Conservation (phyloP, 768 basidiomycete genomes). For the Calocybe gangraenosa region DNA sequence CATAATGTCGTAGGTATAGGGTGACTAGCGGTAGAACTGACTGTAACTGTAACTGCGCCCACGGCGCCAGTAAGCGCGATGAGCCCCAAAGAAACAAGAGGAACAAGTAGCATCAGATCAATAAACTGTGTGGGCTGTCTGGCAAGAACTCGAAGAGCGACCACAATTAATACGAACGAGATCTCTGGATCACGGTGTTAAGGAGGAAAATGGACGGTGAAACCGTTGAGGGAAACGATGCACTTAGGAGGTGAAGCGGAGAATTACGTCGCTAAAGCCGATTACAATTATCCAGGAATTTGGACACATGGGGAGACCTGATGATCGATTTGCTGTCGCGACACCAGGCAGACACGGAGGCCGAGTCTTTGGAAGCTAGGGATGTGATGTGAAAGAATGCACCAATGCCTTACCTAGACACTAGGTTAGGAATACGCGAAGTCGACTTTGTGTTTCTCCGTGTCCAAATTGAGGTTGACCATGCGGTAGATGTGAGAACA, state of each 20-base stretch:
- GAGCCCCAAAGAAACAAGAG: constrained; percentile 5
- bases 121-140: background rate
- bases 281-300: background rate
- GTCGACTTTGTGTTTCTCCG: background rate
- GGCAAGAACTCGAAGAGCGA: background rate
- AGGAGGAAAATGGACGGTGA: background rate
- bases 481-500: too few species aligned
- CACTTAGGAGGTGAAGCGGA: background rate
- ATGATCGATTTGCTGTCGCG: background rate
- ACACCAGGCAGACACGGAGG: background rate
- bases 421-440: background rate
- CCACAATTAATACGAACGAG: background rate
- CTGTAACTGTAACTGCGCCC: constrained; percentile 21
- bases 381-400: too few species aligned
- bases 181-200: constrained; percentile 8
- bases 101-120: constrained; percentile 6
- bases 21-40: constrained; percentile 27
- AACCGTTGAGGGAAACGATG: background rate
- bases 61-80: constrained; percentile 9
- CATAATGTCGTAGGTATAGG: constrained; percentile 28
- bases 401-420: too few species aligned
- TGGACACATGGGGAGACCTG: constrained; percentile 1
- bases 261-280: background rate
- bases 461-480: too few species aligned
- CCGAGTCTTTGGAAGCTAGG: background rate